Evolutionary conservation across 306 rosid genomes (phyloP), one percentile per base, ranked within the genome.

Genomic region (Cucurbita ficifolia): DNA sequence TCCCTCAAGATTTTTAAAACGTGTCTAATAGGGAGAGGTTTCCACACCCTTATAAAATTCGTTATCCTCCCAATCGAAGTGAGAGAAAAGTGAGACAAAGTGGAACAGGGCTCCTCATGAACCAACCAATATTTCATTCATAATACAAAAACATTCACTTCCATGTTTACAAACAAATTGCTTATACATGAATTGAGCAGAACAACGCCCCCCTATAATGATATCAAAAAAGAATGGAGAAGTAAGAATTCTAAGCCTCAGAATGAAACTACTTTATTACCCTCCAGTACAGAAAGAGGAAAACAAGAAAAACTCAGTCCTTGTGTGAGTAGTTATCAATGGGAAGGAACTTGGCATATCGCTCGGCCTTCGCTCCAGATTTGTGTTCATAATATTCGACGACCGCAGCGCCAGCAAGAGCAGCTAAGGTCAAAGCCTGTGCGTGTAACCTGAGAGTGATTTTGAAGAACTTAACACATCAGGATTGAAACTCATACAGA

Each of bases 381-480:
- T 73, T 84, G 45, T 77, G 92, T 76, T 95, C 99, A 40, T 88
- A 89, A 83, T 83, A 89, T 75, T 91, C 99, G 6, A 89, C 99
- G 58, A 82, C 83, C 5, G 97, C 99, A 12, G 96, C 96, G 19
- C 97, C 99, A 0, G 90, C 90, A 49, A 95, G 76, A 42, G 97
- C 99, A 18, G 92, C 97, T 5, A 95, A 85, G 1, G 99, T 95
- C 17, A 91, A 82, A 75, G 92, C 99, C 90, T 95, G 99, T 3
- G 97, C 99, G 40, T 95, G 92, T 82, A 95, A 80, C 96, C 97
- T 95, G 88, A 78, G 48, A 67, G 17, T 48, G 58, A 51, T 72
- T 33, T 6, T 13, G 7, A 49, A 10, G 35, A 33, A 14, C 76
- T 75, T 42, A 75, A 74, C 19, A 51, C 59, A 72, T 52, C 64